These are phyloP conservation scores for Panicum miliaceum DNA, from an alignment of 176 grass and related monocot genomes.

Conservation along the genomic window DNA sequence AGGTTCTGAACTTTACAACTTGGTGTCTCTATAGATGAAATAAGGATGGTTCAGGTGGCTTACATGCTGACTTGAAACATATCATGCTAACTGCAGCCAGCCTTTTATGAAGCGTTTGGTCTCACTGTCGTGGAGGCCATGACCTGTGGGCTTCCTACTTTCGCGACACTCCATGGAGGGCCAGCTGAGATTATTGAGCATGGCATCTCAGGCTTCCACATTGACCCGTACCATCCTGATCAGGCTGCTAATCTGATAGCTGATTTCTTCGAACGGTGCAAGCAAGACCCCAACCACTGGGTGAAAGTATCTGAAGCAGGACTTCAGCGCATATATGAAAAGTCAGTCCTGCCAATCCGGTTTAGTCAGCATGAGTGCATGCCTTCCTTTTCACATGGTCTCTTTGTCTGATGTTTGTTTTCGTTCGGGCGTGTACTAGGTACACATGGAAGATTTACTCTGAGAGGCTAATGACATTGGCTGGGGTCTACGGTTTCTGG, in stretches of 20 bases:
- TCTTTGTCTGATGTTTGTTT: conserved; percentile 11
- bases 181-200: conserved; percentile 96
- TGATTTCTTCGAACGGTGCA: conserved; percentile 77
- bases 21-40: not conserved
- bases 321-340: conserved; percentile 75
- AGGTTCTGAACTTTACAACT: conserved; percentile 19
- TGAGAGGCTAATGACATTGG: conserved; percentile 89
- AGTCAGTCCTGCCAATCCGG: conserved; percentile 46
- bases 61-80: conserved; percentile 14
- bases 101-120: conserved; percentile 95
- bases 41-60: not conserved
- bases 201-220: conserved; percentile 84
- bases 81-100: conserved; percentile 58
- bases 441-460: conserved; percentile 99
- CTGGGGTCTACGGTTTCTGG: conserved; percentile 96
- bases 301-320: conserved; percentile 60
- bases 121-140: conserved; percentile 94
- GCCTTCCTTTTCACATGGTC: conserved; percentile 20
- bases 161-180: conserved; percentile 89
- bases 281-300: conserved; percentile 72
- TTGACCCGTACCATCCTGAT: conserved; percentile 88
- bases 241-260: conserved; percentile 68
- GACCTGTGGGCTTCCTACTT: conserved; percentile 90
- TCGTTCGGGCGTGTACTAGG: conserved; percentile 43
- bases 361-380: not conserved